phyloP scores from a whole-genome alignment of 75 land plant genomes.

The Pinus taeda region DNA sequence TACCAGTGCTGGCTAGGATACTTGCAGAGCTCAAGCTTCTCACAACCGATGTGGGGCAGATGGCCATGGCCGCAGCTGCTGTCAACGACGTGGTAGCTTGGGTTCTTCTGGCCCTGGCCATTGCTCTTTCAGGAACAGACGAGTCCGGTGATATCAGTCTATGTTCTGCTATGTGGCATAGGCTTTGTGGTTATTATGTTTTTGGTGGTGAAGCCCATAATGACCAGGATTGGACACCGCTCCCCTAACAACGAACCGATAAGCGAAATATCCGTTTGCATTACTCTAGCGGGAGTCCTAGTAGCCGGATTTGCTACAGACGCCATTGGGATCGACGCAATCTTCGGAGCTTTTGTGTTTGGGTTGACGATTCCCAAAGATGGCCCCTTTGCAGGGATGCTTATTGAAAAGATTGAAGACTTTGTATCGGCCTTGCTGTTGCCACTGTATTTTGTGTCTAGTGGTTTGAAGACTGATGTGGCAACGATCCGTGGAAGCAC shows the following conservation, averaged over 20 bases:
- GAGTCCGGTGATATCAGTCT: slow-evolving; percentile 56
- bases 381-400: slow-evolving; percentile 62
- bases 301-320: slow-evolving; percentile 77
- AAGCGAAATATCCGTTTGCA: slow-evolving; percentile 56
- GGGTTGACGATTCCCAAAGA: slow-evolving; percentile 77
- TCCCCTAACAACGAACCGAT: slow-evolving; percentile 46
- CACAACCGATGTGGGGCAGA: slow-evolving; percentile 82
- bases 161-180: slow-evolving; percentile 61
- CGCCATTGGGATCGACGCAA: slow-evolving; percentile 73
- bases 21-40: slow-evolving; percentile 85
- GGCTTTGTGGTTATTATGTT: slow-evolving; percentile 42
- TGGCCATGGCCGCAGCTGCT: slow-evolving; percentile 93
- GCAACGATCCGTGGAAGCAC: slow-evolving; percentile 52
- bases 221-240: no score
- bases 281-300: slow-evolving; percentile 60
- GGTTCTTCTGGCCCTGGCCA: slow-evolving; percentile 78
- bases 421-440: slow-evolving; percentile 66
- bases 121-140: slow-evolving; percentile 66
- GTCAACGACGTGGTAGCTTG: slow-evolving; percentile 92
- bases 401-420: slow-evolving; percentile 85
- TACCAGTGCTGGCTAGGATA: slow-evolving; percentile 86
- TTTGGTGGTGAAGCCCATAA: slow-evolving; percentile 24
- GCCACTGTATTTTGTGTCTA: slow-evolving; percentile 79
- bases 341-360: slow-evolving; percentile 84
- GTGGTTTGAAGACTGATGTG: slow-evolving; percentile 80